Evolutionary conservation across 2,329 filamentous ascomycete species (phyloP).

Genomic region (Microthyrium microscopicum): DNA sequence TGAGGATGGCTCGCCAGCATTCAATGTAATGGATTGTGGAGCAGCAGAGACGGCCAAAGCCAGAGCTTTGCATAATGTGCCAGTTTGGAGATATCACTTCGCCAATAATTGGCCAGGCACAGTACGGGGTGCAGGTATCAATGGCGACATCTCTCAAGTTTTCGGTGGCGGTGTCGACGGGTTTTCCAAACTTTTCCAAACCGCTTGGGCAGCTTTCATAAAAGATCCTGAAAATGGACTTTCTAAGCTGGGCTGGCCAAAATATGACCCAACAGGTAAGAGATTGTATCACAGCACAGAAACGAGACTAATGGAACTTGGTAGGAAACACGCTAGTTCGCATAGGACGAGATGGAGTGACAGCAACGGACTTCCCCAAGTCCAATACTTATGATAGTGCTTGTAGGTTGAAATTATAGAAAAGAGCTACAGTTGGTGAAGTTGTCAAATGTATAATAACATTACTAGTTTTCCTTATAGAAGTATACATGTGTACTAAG

Average conservation of each 20-base stretch:
- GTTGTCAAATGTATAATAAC: too few species aligned
- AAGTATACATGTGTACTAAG: too few species aligned
- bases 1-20: not conserved
- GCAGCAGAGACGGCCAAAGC: not conserved
- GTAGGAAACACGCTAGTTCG: not conserved
- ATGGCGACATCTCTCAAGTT: slow-evolving; percentile 7
- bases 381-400: not conserved
- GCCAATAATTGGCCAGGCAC: not conserved
- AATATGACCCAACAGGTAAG: slow-evolving; percentile 5
- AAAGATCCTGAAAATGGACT: slow-evolving; percentile 8
- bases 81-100: not conserved
- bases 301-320: too few species aligned
- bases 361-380: not conserved
- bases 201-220: slow-evolving; percentile 6
- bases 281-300: too few species aligned
- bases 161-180: slow-evolving; percentile 1
- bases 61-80: not conserved
- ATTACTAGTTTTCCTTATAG: too few species aligned
- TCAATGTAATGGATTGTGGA: not conserved
- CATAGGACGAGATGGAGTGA: not conserved
- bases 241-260: slow-evolving; percentile 3
- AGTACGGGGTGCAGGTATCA: slow-evolving; percentile 6
- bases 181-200: slow-evolving; percentile 4
- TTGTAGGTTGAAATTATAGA: too few species aligned
- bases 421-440: too few species aligned